phyloP scores from a whole-genome alignment of 306 rosid species.

The Quercus parvula region DNA sequence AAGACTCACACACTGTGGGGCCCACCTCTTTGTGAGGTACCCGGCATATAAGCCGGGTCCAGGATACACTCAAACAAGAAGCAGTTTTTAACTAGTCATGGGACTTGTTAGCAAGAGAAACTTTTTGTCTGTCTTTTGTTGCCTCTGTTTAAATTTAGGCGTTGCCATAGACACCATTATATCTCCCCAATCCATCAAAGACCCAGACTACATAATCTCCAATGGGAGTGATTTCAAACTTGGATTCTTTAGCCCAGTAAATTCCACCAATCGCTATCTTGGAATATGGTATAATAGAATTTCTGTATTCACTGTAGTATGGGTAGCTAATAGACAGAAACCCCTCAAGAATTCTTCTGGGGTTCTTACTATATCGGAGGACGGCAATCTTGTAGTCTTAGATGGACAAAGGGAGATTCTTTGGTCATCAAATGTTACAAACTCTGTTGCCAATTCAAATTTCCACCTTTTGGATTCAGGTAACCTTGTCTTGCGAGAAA shows the following conservation, averaged over 20 bases:
- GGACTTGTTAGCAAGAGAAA: neutral
- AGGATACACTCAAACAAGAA: too few relatives aligned
- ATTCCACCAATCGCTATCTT: neutral
- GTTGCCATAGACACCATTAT: neutral
- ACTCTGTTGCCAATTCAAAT: neutral
- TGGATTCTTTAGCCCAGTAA: constrained; percentile 23
- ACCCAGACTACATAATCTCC: neutral
- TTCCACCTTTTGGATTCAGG: constrained; percentile 36
- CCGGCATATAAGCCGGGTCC: too few relatives aligned
- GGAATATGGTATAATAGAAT: constrained; percentile 21
- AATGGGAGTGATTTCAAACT: neutral
- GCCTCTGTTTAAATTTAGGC: neutral
- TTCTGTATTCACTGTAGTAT: neutral
- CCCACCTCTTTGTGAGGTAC: too few relatives aligned
- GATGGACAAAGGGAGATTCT: constrained; percentile 7
- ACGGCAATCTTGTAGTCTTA: constrained; percentile 31
- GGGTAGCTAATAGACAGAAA: constrained; percentile 38
- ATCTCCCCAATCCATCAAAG: neutral
- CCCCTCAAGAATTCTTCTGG: constrained; percentile 31
- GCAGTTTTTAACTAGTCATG: neutral
- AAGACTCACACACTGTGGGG: too few relatives aligned
- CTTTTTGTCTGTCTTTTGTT: neutral
- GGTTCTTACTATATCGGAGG: constrained; percentile 8
- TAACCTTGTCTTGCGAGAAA: constrained; percentile 22
- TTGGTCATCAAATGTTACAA: constrained; percentile 39